Conservation (phyloP, 1,139 yeast genomes). For the Geotrichum bryndzae region DNA sequence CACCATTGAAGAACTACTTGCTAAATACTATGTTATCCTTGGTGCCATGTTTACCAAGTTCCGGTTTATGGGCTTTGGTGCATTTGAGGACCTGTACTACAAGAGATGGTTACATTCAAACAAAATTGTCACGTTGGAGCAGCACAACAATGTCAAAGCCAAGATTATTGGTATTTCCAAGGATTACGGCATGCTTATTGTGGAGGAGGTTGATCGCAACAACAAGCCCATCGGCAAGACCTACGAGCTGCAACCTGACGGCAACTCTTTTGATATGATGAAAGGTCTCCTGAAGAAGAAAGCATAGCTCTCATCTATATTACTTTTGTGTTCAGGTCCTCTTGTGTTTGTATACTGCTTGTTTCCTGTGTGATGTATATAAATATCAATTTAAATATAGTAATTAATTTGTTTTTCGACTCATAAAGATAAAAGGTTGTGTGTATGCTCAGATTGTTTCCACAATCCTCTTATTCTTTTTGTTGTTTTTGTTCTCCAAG, state of each 20-base stretch:
- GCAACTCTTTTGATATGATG: constrained; percentile 93
- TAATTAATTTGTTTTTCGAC: not conserved
- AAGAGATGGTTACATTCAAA: constrained; percentile 77
- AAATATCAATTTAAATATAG: not conserved
- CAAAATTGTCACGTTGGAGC: constrained; percentile 51
- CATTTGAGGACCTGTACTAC: constrained; percentile 70
- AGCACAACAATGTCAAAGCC: constrained; percentile 50
- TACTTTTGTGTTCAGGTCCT: not conserved
- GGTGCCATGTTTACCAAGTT: constrained; percentile 58
- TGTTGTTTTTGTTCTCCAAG: not conserved
- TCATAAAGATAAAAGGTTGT: not conserved
- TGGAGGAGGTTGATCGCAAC: constrained; percentile 50
- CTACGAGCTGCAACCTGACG: constrained; percentile 87
- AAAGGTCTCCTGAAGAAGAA: constrained; percentile 68
- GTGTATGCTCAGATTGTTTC: not conserved
- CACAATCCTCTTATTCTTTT: not conserved
- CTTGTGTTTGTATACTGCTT: not conserved
- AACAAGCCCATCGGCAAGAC: constrained; percentile 41
- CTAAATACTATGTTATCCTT: constrained; percentile 60
- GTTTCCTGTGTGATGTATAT: not conserved
- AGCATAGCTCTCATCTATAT: not conserved
- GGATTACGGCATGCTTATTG: constrained; percentile 78
- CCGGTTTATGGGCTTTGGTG: constrained; percentile 55
- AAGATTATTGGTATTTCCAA: constrained; percentile 71
- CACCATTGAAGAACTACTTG: constrained; percentile 59